These are phyloP conservation scores for Gastrolobium bilobum DNA, from an alignment of 306 rosid genomes.

Conservation along the genomic window DNA sequence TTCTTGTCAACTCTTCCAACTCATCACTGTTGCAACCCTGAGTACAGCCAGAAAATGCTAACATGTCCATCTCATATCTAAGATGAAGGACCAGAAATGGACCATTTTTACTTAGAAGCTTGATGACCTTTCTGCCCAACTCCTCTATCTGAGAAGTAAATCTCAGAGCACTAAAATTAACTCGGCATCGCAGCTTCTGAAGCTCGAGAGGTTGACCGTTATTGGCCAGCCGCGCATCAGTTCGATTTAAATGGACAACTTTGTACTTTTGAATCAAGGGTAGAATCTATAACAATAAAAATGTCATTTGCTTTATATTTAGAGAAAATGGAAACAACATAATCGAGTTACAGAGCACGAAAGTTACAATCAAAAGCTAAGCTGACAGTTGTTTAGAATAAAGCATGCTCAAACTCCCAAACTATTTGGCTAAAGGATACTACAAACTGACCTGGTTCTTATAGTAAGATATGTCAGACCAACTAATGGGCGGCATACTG, in stretches of 20 bases:
- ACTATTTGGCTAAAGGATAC: constrained; percentile 1
- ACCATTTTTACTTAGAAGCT: constrained; percentile 79
- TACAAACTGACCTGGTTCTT: constrained; percentile 73
- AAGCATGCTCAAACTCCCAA: constrained; percentile 23
- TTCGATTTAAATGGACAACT: constrained; percentile 93
- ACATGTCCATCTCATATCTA: constrained; percentile 98
- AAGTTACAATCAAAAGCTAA: constrained; percentile 19
- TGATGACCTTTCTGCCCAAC: constrained; percentile 89
- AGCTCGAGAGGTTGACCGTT: constrained; percentile 88
- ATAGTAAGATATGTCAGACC: constrained; percentile 97
- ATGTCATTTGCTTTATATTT: constrained; percentile 34
- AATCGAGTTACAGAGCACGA: not conserved
- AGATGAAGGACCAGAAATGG: constrained; percentile 95
- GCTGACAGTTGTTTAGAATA: constrained; percentile 7
- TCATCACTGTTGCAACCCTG: constrained; percentile 94
- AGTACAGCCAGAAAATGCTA: constrained; percentile 98
- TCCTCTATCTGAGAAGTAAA: constrained; percentile 97
- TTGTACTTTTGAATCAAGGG: constrained; percentile 90
- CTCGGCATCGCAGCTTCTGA: constrained; percentile 94
- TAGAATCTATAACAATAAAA: constrained; percentile 67
- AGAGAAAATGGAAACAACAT: constrained; percentile 28
- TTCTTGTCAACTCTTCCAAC: constrained; percentile 96
- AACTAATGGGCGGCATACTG: constrained; percentile 96
- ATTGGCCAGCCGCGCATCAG: constrained; percentile 96
- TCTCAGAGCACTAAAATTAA: constrained; percentile 86